Base-by-base conservation (phyloP, 108 stramenopile species). In the Discostella stelligeroides region DNA sequence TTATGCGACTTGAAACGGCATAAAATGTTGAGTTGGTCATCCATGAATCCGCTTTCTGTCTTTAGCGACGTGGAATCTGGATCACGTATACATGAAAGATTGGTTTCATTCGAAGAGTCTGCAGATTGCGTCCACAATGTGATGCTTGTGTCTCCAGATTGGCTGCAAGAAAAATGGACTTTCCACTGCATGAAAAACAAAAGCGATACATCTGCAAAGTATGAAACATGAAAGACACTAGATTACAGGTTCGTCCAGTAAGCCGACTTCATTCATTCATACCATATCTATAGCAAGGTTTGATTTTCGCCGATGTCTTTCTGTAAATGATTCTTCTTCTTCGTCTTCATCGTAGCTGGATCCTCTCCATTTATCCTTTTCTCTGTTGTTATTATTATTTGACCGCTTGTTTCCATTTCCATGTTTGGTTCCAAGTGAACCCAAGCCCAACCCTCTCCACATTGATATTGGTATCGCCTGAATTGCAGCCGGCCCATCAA, bases 401-500 rank as follows among this genome's bases (percentile, higher is more conserved):
- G 29, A 58, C 7, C 29, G 7, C 30, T 58, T 58, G 13, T 5
- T 34, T 4, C 57, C 29, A 30, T 34, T 58, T 55, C 6, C 34
- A 34, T 34, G 34, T 6, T 34, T 42, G 37, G 14, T 14, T 29
- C 61, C 61, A 43, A 45, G 7, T 18, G 24, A 10, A 63, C 6
- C 47, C 63, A 63, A 21, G 13, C 45, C 59, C 29, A 54, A 14
- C 11, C 49, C 43, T n/a, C 43, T 30, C 28, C 28, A 56, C 37
- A 56, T 56, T 13, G 55, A 37, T 17, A 48, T 64, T 8, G 80
- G 79, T 21, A 86, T 68, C 46, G 46, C 73, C 56, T 62, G 74
- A 67, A 87, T 87, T 15, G 84, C 85, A 15, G 88, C 89, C 11
- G 94, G 90, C 7, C 88, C 90, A 50, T 89, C 80, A 66, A 95